These are phyloP conservation scores for Gynandropsis gynandra DNA, from an alignment of 345 rosid species.

Conservation along the genomic window DNA sequence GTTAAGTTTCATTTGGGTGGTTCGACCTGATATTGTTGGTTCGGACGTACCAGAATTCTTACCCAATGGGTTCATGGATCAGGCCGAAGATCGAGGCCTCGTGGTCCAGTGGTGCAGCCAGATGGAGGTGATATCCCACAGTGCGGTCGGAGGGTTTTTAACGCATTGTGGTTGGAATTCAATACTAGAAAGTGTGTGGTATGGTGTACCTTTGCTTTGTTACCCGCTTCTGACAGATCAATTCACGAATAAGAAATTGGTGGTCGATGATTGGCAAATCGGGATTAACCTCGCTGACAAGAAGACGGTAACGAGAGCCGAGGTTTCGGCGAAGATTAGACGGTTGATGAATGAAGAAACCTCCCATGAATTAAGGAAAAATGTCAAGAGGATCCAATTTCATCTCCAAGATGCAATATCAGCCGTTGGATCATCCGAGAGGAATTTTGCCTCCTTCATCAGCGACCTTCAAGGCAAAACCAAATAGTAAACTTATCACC, in stretches of 20 bases:
- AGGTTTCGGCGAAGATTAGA: conserved; percentile 30
- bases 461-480: conserved; percentile 21
- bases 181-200: conserved; percentile 49
- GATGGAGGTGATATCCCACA: conserved; percentile 36
- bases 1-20: conserved; percentile 44
- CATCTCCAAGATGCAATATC: conserved; percentile 33
- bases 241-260: conserved; percentile 58
- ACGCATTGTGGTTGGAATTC: conserved; percentile 84
- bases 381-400: conserved; percentile 25
- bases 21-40: conserved; percentile 58
- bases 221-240: conserved; percentile 60
- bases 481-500: too few relatives aligned
- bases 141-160: conserved; percentile 53
- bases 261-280: conserved; percentile 59
- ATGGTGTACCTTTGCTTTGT: conserved; percentile 46
- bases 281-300: conserved; percentile 45
- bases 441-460: conserved; percentile 31
- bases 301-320: conserved; percentile 28
- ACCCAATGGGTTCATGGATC: conserved; percentile 35
- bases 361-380: conserved; percentile 28
- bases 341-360: conserved; percentile 33
- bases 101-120: conserved; percentile 63
- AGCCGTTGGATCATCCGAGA: conserved; percentile 36
- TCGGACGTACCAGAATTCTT: conserved; percentile 37
- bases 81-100: conserved; percentile 32